Conservation (phyloP, 2,329 filamentous ascomycete species). For the Penicillium sp. region DNA sequence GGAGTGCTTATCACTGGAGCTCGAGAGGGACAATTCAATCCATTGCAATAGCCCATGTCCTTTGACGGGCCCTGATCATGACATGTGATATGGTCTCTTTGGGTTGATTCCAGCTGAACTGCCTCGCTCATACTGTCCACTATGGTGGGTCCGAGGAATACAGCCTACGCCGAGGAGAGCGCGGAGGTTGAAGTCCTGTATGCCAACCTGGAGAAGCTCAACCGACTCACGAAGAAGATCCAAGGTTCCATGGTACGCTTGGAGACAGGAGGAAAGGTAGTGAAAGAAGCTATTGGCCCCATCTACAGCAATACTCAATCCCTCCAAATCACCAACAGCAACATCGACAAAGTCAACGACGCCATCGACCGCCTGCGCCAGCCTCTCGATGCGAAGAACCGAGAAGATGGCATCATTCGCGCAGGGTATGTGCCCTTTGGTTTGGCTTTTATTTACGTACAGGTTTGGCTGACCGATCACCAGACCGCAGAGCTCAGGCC, state of each 20-base stretch:
- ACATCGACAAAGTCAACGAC: conserved; percentile 79
- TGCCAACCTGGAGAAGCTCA: conserved; percentile 81
- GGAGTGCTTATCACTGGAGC: conserved; percentile 19
- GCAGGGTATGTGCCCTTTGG: conserved; percentile 55
- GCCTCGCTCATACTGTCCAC: conserved; percentile 6
- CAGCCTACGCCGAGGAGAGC: conserved; percentile 61
- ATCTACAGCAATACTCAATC: conserved; percentile 89
- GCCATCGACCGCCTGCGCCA: conserved; percentile 86
- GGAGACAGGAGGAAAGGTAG: conserved; percentile 82
- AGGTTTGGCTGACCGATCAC: conserved; percentile 2
- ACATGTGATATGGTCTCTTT: conserved; percentile 20
- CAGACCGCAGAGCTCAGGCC: conserved; percentile 73
- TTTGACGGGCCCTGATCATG: conserved; percentile 13
- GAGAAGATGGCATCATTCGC: conserved; percentile 87
- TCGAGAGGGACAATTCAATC: conserved; percentile 7
- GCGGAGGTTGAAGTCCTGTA: conserved; percentile 65
- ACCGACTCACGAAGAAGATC: conserved; percentile 91
- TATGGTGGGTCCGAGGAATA: conserved; percentile 56
- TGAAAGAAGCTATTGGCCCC: conserved; percentile 86
- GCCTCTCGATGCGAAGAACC: conserved; percentile 86
- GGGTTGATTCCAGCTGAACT: conserved; percentile 17
- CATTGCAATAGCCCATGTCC: neutral
- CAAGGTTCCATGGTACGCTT: conserved; percentile 79
- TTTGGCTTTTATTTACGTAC: neutral
- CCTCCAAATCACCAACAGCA: conserved; percentile 80